Base-by-base conservation (phyloP, 2,329 filamentous ascomycete genomes). In the Penicillium sp. region DNA sequence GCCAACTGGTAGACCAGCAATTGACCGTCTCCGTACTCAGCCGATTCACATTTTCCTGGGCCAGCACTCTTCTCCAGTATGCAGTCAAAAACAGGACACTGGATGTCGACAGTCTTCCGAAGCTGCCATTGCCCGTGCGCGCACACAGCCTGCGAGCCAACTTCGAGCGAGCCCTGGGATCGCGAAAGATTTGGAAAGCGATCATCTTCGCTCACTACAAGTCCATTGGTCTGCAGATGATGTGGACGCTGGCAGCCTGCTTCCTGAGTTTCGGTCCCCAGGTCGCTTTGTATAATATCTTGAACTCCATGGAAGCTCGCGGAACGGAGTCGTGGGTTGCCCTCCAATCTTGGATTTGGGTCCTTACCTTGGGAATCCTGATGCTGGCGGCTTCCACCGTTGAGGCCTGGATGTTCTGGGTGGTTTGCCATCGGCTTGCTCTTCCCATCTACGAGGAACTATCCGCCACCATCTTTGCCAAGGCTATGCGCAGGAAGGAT, bases 401-500 rank as follows among this genome's bases (percentile, higher is more conserved):
- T 22, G 27, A 45, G 20, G 16, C 31, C 6, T 45, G 43, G 43
- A 56, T 89, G 85, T 84, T 13, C 22, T 46, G 44, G 44, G 72
- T 86, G 48, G 81, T 80, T 0, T 85, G 79, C 69, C 76, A 79
- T 2, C 77, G 82, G 45, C 66, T 91, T 14, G 76, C 78, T 30
- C 76, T 89, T 28, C 85, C 86, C 0, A 72, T 90, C 14, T 81
- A 85, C 46, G 79, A 83, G 36, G 85, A 90, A 63, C 72, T 92
- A 4, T 83, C 85, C 3, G 79, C 86, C 1, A 77, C 89, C 8
- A 81, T 91, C 25, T 91, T 90, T 60, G 80, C 85, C 55, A 92
- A 92, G 69, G 81, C 87, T 0, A 82, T 90, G 76, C 79, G 85
- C 48, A 79, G 85, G 42, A 91, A 90, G 66, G 87, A 90, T 33